Percentiles rank a stretch among this genome's conserved stretches.
These are phyloP conservation scores for Penicillium psychrofluorescens DNA, from an alignment of 495 filamentous ascomycete species.

Conservation along the genomic window DNA sequence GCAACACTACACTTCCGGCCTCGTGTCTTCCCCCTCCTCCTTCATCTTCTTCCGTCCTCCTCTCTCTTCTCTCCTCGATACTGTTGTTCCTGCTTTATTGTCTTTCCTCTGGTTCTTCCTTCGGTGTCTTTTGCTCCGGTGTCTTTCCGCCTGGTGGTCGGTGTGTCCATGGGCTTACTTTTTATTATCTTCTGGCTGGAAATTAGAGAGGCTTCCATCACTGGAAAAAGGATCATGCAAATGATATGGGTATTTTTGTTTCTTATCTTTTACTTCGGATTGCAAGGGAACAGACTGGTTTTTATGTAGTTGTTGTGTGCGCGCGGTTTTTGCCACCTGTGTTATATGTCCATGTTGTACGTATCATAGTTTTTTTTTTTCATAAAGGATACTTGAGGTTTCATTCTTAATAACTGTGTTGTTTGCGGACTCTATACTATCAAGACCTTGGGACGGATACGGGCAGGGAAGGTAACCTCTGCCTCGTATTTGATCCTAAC, in stretches of 20 bases:
- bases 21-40: not conserved
- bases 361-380: no score
- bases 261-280: not conserved
- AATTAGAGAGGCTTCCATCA: conserved; percentile 33
- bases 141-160: conserved; percentile 10
- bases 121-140: conserved; percentile 21
- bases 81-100: not conserved
- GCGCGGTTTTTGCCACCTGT: no score
- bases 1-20: not conserved
- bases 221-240: conserved; percentile 20
- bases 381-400: no score
- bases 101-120: not conserved
- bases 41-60: conserved; percentile 5
- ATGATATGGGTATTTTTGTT: conserved; percentile 10
- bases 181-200: conserved; percentile 18
- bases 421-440: no score
- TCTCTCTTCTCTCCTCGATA: not conserved
- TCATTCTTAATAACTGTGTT: no score
- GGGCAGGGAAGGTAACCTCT: no score
- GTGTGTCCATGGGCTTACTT: conserved; percentile 7
- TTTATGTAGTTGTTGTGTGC: no score
- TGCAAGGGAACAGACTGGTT: no score
- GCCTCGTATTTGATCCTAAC: no score
- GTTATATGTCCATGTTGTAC: no score
- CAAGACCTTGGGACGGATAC: no score